These are phyloP conservation scores for Fusarium papillatum DNA, from an alignment of 2,329 filamentous ascomycete species.

Conservation along the genomic window DNA sequence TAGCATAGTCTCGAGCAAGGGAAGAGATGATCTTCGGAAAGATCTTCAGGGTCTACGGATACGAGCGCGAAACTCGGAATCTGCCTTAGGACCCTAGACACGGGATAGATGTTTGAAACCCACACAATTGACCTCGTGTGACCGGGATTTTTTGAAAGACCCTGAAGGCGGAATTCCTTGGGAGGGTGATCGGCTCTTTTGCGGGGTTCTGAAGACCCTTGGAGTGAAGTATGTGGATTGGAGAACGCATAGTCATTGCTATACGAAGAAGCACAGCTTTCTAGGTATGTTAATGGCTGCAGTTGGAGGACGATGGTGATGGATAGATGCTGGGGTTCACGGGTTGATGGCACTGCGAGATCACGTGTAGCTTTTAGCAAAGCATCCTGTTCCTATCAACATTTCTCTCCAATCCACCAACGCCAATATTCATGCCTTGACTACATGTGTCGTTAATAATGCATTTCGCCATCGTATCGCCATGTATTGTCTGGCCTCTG, in stretches of 20 bases:
- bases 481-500: neutral
- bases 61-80: neutral
- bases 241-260: neutral
- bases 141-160: neutral
- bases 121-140: neutral
- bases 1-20: neutral
- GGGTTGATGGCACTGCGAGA: neutral
- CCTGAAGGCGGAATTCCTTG: neutral
- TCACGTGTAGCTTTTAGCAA: neutral
- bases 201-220: neutral
- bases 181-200: neutral
- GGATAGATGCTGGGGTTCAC: neutral
- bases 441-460: neutral
- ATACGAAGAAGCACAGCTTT: neutral
- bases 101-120: neutral
- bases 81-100: neutral
- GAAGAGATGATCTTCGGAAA: neutral
- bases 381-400: neutral
- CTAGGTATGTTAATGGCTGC: neutral
- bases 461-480: neutral
- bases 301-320: neutral
- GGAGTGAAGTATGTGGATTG: neutral
- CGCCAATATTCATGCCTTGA: neutral
- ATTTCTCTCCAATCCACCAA: neutral
- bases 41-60: neutral